Evolutionary conservation across 2,329 filamentous ascomycete genomes (phyloP).

Genomic region (Trichoderma endophyticum): DNA sequence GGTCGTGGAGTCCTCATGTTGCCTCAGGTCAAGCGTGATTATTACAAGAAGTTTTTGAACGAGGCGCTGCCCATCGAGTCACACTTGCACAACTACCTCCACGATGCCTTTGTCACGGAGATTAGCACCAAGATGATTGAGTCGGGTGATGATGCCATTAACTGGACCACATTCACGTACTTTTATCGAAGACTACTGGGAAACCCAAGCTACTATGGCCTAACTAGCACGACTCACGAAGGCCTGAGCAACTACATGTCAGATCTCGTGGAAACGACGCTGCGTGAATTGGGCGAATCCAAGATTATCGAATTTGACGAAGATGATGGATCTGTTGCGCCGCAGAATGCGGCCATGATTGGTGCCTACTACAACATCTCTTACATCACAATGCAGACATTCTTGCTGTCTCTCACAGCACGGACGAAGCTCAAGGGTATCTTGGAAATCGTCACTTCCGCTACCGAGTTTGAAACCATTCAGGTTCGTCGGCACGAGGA

Average conservation of each 20-base stretch:
- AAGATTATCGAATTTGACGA: constrained; percentile 96
- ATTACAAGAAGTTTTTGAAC: constrained; percentile 98
- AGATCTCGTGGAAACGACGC: constrained; percentile 86
- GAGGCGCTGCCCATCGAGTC: constrained; percentile 95
- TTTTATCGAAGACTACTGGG: constrained; percentile 93
- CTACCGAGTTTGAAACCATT: constrained; percentile 92
- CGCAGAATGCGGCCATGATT: constrained; percentile 96
- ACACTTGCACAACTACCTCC: constrained; percentile 84
- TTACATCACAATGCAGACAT: constrained; percentile 98
- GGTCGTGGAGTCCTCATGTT: constrained; percentile 96
- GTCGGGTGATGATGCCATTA: constrained; percentile 93
- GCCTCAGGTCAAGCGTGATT: constrained; percentile 88
- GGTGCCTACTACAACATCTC: constrained; percentile 99
- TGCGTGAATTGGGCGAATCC: constrained; percentile 86
- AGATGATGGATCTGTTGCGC: constrained; percentile 83
- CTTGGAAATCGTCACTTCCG: constrained; percentile 93
- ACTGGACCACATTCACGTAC: constrained; percentile 98
- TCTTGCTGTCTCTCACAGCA: constrained; percentile 82
- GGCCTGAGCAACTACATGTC: constrained; percentile 92
- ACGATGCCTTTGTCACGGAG: constrained; percentile 95
- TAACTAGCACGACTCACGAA: constrained; percentile 85
- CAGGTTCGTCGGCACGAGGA: constrained; percentile 94
- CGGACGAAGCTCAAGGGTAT: constrained; percentile 96
- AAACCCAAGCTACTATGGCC: constrained; percentile 93
- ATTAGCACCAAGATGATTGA: constrained; percentile 95